phyloP scores from a whole-genome alignment of 192 early-diverging fungal species.

The Coemansia sp. region DNA sequence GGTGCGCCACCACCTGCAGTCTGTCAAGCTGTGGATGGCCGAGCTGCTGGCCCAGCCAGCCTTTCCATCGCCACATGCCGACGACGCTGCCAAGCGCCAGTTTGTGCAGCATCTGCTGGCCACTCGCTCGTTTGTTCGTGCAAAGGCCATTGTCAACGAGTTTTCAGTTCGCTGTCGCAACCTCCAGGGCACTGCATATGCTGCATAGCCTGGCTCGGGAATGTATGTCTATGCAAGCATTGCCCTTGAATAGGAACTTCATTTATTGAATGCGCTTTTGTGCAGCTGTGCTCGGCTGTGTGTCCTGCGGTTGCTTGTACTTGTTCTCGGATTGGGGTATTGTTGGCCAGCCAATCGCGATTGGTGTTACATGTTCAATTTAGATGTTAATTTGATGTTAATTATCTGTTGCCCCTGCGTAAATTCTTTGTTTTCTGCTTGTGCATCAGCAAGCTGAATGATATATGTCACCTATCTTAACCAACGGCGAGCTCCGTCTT shows the following conservation, averaged over 20 bases:
- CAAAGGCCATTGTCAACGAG: slow-evolving; percentile 33
- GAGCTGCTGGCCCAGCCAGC: slow-evolving; percentile 25
- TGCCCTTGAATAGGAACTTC: background rate
- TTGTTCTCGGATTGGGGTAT: too few relatives aligned
- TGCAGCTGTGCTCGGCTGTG: too few relatives aligned
- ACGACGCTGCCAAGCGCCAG: slow-evolving; percentile 29
- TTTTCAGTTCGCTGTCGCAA: slow-evolving; percentile 47
- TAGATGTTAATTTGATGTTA: too few relatives aligned
- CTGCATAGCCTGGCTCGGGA: background rate
- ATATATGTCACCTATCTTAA: too few relatives aligned
- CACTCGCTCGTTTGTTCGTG: slow-evolving; percentile 35
- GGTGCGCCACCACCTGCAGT: slow-evolving; percentile 29
- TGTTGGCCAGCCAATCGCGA: too few relatives aligned
- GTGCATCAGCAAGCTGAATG: too few relatives aligned
- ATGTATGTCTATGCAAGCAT: background rate
- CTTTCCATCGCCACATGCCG: slow-evolving; percentile 38
- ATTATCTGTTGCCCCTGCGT: too few relatives aligned
- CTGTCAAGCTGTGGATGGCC: slow-evolving; percentile 16
- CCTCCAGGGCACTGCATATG: slow-evolving; percentile 28
- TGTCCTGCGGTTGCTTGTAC: too few relatives aligned
- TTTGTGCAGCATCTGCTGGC: slow-evolving; percentile 33
- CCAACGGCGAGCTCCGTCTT: too few relatives aligned
- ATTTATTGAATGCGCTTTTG: too few relatives aligned
- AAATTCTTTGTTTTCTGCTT: too few relatives aligned
- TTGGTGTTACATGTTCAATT: too few relatives aligned